Conservation (phyloP, 2,329 filamentous ascomycete genomes). For the Trichoderma endophyticum region DNA sequence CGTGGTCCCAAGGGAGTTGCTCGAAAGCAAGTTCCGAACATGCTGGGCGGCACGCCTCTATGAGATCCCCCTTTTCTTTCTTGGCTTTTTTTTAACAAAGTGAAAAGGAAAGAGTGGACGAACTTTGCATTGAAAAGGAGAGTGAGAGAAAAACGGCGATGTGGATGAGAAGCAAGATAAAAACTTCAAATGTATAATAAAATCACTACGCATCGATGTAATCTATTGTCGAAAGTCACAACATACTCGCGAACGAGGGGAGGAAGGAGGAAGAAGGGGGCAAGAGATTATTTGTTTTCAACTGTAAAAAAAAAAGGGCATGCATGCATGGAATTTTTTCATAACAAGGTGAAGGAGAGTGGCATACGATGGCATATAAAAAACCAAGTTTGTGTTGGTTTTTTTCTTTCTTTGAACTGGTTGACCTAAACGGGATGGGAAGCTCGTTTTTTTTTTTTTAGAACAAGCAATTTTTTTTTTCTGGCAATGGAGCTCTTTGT, state of each 20-base stretch:
- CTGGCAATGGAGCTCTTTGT: slow-evolving; percentile 6
- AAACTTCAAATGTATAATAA: slow-evolving; percentile 16
- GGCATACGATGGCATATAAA: slow-evolving; percentile 4
- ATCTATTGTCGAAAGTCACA: slow-evolving; percentile 19
- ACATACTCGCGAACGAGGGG: slow-evolving; percentile 3
- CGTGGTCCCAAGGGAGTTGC: slow-evolving; percentile 49
- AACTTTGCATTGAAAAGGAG: background rate
- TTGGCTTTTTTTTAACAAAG: background rate
- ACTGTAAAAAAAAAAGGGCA: background rate
- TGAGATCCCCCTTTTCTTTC: slow-evolving; percentile 23
- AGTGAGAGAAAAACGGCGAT: background rate
- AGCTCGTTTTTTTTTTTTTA: slow-evolving; percentile 13
- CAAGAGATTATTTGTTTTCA: background rate
- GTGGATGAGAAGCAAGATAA: slow-evolving; percentile 1
- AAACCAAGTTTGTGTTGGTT: background rate
- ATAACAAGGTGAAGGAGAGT: background rate
- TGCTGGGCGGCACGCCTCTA: slow-evolving; percentile 43
- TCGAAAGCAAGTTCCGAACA: slow-evolving; percentile 55
- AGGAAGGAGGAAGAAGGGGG: background rate
- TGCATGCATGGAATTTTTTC: slow-evolving; percentile 3
- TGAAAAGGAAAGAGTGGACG: background rate
- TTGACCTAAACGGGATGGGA: slow-evolving; percentile 12
- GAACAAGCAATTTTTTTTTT: slow-evolving; percentile 1
- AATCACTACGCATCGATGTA: slow-evolving; percentile 18
- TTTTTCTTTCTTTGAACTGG: background rate